Evolutionary conservation across 2,329 filamentous ascomycete genomes (phyloP), one percentile per base, ranked within the genome.

Genomic region (Aspergillus japonicus): DNA sequence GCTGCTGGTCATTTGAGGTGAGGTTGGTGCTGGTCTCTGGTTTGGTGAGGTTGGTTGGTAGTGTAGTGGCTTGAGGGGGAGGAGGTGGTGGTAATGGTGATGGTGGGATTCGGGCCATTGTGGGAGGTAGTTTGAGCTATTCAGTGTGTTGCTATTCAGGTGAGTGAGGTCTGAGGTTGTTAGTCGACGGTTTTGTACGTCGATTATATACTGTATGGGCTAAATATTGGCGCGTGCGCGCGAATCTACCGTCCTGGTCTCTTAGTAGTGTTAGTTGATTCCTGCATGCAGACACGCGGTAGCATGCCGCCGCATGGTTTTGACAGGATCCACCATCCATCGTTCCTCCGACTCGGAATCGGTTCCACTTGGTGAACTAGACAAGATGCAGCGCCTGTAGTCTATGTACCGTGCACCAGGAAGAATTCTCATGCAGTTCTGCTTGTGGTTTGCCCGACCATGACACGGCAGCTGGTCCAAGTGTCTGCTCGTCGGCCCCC

Each of bases 401-500:
- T 35, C 33, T 16, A 35, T 35, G 12, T 16, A 0, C 33, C 14
- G 33, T 35, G 33, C 33, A 35, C 33, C 33, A 35, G 39, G n/a
- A 21, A 12, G 53, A 23, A 21, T 33, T 16, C 12, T 16, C 33
- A 14, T 44, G 54, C 26, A 57, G 23, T 16, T 54, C 48, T 54
- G 26, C 29, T 50, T 33, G 42, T 52, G 53, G 53, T 47, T 47
- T 47, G 49, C 49, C 48, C 31, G 44, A 31, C 56, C 23, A 35
- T 53, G 47, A 42, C 49, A 50, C 33, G 33, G 24, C 35, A 21
- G 49, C 49, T 57, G 56, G 56, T 51, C 56, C 56, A 52, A 57
- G 56, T 58, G 56, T 54, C 47, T 39, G 44, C 42, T 16, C 39
- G 39, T 44, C 39, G 6, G 39, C 39, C 39, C 4, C 39, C 53